Evolutionary conservation across 2,329 filamentous ascomycete genomes (phyloP), one percentile per base, ranked within the genome.

Genomic region (Raffaelea arxii): DNA sequence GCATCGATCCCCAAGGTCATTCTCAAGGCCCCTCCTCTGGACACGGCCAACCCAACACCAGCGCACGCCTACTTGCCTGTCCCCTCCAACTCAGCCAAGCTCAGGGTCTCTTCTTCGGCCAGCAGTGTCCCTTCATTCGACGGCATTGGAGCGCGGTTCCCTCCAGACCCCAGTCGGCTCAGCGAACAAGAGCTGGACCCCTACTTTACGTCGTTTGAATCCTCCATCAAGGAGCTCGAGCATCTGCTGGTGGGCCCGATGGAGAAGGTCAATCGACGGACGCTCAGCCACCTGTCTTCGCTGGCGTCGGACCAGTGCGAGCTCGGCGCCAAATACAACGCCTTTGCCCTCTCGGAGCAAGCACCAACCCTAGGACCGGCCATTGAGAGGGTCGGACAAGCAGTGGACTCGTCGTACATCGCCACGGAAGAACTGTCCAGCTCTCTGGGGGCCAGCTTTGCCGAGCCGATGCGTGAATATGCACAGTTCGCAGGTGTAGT

Each of bases 401-500:
- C 92, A 2, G 88, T 91, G 9, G 92, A 98, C 62, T 86, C 87
- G 10, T 96, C 92, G 0, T 98, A 97, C 61, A 90, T 98, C 53
- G 89, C 87, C 10, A 97, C 91, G 0, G 87, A 94, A 57, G 92
- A 98, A 61, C 71, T 98, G 3, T 90, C 90, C 0, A 81, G 80
- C 2, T 84, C 85, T 0, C 69, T 98, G n/a, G 90, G 90, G 19
- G 90, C 91, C 27, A 92, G 81, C 54, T 98, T 98, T 60, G 89
- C 94, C 0, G 94, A 98, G 60, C 92, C 92, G 1, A 96, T 98
- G 88, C 80, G 94, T 46, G 92, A 98, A 66, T 94, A 89, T 58
- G 90, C 92, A 12, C 92, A 98, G 59, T 98, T 98, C 62, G 92
- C 92, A 1, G 87, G 92, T 11, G 88, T 98, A 1, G 92, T 98